phyloP scores from a whole-genome alignment of 2,329 filamentous ascomycete genomes.

The Chalaropsis thielavioides region DNA sequence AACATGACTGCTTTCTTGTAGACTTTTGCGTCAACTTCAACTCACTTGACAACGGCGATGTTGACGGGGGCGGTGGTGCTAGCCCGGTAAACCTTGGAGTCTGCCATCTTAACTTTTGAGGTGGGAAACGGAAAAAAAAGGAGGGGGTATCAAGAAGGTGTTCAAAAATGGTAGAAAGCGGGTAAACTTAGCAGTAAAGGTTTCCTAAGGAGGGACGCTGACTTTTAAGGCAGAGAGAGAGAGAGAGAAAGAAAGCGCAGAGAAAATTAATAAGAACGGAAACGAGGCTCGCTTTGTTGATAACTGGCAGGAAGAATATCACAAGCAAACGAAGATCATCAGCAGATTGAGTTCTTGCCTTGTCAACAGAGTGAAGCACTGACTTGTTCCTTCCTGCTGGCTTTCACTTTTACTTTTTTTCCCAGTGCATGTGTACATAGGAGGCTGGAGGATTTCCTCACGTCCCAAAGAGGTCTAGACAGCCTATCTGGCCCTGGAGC shows the following conservation, averaged over 20 bases:
- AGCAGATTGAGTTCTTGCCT: background rate
- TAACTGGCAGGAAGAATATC: background rate
- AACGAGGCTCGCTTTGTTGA: background rate
- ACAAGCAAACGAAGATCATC: background rate
- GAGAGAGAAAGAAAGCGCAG: background rate
- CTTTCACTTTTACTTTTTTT: background rate
- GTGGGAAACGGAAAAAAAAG: background rate
- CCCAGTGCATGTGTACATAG: background rate
- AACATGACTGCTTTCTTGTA: background rate
- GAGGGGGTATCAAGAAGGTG: background rate
- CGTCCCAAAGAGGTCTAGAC: background rate
- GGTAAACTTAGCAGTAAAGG: background rate
- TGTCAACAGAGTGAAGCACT: slow-evolving; percentile 1
- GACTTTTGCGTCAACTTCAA: slow-evolving; percentile 16
- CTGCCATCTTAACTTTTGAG: slow-evolving; percentile 28
- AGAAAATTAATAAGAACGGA: background rate
- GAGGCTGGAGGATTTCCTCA: background rate
- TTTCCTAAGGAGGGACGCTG: background rate
- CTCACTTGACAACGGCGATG: slow-evolving; percentile 90
- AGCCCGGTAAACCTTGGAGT: slow-evolving; percentile 60
- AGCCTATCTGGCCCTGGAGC: background rate
- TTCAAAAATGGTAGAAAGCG: background rate
- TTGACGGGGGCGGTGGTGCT: slow-evolving; percentile 96
- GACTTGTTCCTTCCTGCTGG: background rate
- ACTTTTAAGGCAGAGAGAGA: background rate